Conservation (phyloP, 441 rosid species). For the Omphalea diandra region DNA sequence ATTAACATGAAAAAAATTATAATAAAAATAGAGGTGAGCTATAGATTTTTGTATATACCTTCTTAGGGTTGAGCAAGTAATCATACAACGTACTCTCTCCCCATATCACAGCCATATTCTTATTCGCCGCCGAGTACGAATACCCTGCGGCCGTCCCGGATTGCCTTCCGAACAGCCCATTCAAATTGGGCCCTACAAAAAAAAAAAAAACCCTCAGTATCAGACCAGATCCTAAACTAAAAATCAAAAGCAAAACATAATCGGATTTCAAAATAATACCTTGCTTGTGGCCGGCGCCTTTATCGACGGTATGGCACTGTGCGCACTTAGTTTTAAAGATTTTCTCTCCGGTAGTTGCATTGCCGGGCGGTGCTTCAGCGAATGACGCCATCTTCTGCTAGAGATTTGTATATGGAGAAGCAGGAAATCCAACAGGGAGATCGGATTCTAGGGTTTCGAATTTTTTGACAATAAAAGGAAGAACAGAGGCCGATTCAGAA, state of each 20-base stretch:
- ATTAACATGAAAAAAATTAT: neutral
- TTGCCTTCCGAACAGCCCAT: conserved; percentile 84
- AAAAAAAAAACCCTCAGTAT: too few relatives aligned
- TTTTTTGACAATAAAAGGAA: too few relatives aligned
- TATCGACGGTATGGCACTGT: conserved; percentile 82
- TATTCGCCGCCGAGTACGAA: conserved; percentile 56
- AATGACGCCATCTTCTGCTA: conserved; percentile 78
- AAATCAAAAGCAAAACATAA: neutral
- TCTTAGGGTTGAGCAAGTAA: conserved; percentile 60
- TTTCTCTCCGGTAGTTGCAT: conserved; percentile 63
- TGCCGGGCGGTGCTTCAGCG: conserved; percentile 67
- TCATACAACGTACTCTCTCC: conserved; percentile 51
- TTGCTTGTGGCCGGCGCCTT: conserved; percentile 93
- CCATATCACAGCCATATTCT: conserved; percentile 57
- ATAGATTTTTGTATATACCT: too few relatives aligned
- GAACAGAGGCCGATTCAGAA: too few relatives aligned
- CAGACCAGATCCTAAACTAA: neutral
- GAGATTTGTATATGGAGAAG: too few relatives aligned
- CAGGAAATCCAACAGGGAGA: too few relatives aligned
- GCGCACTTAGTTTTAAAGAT: conserved; percentile 85
- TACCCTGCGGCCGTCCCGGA: conserved; percentile 67
- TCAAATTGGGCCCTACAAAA: conserved; percentile 72
- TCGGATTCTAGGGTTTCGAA: too few relatives aligned
- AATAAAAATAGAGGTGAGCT: neutral
- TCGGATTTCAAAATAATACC: conserved; percentile 31